A percentile compares a stretch with the other conserved stretches of the same genome.
Evolutionary conservation across 2,329 filamentous ascomycete species (phyloP).

Genomic region (Emydomyces testavorans): DNA sequence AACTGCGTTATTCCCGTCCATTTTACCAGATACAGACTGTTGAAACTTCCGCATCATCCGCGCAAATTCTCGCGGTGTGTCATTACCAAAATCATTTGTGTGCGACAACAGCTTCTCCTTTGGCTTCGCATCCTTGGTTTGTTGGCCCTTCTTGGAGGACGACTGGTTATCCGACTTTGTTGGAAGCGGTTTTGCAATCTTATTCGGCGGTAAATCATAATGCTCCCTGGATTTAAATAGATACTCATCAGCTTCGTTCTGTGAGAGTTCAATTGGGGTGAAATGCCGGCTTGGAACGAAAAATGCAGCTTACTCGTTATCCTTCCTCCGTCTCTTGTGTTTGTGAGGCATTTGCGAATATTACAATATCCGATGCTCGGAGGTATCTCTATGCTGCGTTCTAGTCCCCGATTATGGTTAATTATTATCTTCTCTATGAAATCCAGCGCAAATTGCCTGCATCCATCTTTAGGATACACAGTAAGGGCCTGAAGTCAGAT

Average conservation of each 20-base stretch:
- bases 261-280: constrained; percentile 6
- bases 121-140: constrained; percentile 20
- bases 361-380: not conserved
- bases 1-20: not conserved
- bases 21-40: constrained; percentile 1
- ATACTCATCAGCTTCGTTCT: constrained; percentile 1
- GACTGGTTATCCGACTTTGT: constrained; percentile 36
- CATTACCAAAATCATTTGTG: constrained; percentile 43
- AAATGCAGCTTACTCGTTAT: constrained; percentile 37
- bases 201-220: constrained; percentile 51
- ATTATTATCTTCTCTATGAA: no score
- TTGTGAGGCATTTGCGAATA: constrained; percentile 65
- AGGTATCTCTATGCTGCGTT: not conserved
- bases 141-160: constrained; percentile 31
- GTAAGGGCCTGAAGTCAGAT: no score
- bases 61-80: constrained; percentile 79
- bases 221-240: constrained; percentile 30
- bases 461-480: no score
- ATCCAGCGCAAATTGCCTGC: no score
- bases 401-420: no score
- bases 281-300: constrained; percentile 20
- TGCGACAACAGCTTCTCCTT: constrained; percentile 17
- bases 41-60: constrained; percentile 56
- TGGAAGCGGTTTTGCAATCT: constrained; percentile 48
- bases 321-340: constrained; percentile 54